A percentile compares a stretch with the other conserved stretches of the same genome.
phyloP scores from a whole-genome alignment of 2,329 filamentous ascomycete genomes.

The Epichloe gansuensis region DNA sequence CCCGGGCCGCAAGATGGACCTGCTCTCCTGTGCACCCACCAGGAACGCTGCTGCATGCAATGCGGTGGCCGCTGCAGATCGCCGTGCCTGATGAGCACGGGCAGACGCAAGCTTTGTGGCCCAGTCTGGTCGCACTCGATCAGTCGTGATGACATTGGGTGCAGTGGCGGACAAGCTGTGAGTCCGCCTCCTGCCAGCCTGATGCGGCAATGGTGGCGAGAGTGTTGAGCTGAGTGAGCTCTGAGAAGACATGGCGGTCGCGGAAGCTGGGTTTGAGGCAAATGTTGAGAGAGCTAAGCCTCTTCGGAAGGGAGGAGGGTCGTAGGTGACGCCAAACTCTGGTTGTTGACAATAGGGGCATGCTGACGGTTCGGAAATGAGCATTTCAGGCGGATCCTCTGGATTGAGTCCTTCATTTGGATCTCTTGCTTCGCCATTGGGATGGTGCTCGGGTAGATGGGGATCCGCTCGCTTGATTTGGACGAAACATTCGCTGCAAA shows the following conservation, averaged over 20 bases:
- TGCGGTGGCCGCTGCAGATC: constrained; percentile 86
- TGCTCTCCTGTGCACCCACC: constrained; percentile 52
- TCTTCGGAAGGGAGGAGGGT: constrained; percentile 75
- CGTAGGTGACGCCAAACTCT: constrained; percentile 94
- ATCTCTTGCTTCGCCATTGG: constrained; percentile 29
- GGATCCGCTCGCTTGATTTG: constrained; percentile 94
- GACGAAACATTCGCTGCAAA: constrained; percentile 97
- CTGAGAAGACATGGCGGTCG: constrained; percentile 74
- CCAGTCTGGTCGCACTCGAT: constrained; percentile 90
- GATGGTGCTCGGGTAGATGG: constrained; percentile 70
- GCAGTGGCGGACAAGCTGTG: constrained; percentile 68
- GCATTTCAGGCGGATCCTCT: constrained; percentile 45
- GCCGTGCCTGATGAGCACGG: constrained; percentile 69
- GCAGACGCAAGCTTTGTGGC: constrained; percentile 77
- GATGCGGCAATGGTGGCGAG: constrained; percentile 27
- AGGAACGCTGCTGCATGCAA: constrained; percentile 91
- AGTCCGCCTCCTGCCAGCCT: constrained; percentile 32
- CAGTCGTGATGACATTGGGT: constrained; percentile 81
- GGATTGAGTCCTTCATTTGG: constrained; percentile 26
- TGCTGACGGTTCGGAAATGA: constrained; percentile 82
- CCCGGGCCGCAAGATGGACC: constrained; percentile 32
- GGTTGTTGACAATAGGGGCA: constrained; percentile 93
- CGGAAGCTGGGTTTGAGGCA: constrained; percentile 26
- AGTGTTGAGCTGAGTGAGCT: constrained; percentile 59
- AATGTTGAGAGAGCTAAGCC: constrained; percentile 58